Conservation (phyloP, 2,329 filamentous ascomycete species). For the Aureobasidium sp. region DNA sequence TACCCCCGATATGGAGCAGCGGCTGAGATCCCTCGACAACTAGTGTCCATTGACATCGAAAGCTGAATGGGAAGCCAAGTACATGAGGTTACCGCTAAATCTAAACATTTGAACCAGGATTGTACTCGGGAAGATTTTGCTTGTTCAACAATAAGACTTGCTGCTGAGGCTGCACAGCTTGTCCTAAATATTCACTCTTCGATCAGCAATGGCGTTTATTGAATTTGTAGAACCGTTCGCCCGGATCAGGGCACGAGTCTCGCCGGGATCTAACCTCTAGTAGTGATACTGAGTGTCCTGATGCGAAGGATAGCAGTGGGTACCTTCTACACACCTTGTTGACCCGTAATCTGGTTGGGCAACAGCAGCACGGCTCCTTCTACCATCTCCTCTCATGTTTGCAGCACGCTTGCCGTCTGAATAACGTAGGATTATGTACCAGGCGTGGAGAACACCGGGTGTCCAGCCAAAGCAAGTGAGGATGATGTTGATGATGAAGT, state of each 20-base stretch:
- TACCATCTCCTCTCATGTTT: neutral
- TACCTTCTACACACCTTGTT: neutral
- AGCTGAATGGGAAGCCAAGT: too few species aligned
- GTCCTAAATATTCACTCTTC: neutral
- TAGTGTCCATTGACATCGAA: too few species aligned
- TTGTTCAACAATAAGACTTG: neutral
- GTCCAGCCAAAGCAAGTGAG: conserved; percentile 66
- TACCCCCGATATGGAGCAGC: neutral
- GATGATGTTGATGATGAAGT: conserved; percentile 91
- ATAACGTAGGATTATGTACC: conserved; percentile 22
- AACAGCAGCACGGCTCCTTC: neutral
- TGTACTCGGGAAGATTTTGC: neutral
- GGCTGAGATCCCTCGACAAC: neutral
- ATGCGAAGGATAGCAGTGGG: neutral
- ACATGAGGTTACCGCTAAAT: too few species aligned
- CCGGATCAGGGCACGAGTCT: neutral
- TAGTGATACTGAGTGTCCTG: conserved; percentile 2
- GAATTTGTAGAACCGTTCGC: neutral
- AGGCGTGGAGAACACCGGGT: conserved; percentile 20
- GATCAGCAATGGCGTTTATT: neutral
- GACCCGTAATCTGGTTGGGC: neutral
- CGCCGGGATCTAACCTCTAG: neutral
- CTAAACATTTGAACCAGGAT: too few species aligned
- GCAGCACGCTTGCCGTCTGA: conserved; percentile 10
- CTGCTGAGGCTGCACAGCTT: neutral